Percentiles rank a stretch among this genome's conserved stretches.
These are phyloP conservation scores for Auriscalpium orientale DNA, from an alignment of 768 basidiomycete species.

Conservation along the genomic window DNA sequence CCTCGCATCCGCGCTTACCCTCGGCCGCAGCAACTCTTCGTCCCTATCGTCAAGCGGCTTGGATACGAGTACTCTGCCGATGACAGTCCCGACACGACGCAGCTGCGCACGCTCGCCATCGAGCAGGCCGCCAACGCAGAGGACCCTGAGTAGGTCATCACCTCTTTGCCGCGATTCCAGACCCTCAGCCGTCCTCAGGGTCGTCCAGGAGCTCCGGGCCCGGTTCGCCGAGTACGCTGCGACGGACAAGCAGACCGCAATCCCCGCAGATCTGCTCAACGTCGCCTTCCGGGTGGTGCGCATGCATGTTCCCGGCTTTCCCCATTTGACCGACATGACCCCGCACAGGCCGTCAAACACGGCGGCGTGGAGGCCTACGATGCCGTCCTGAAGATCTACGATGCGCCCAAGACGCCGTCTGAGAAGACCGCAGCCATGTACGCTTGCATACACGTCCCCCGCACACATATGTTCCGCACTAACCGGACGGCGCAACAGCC, in stretches of 20 bases:
- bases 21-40: slow-evolving; percentile 45
- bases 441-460: slow-evolving; percentile 17
- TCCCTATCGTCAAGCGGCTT: slow-evolving; percentile 68
- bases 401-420: slow-evolving; percentile 67
- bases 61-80: slow-evolving; percentile 65
- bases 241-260: slow-evolving; percentile 65
- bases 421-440: slow-evolving; percentile 67
- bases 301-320: slow-evolving; percentile 10
- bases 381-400: slow-evolving; percentile 57
- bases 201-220: slow-evolving; percentile 58
- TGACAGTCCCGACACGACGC: slow-evolving; percentile 62
- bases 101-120: slow-evolving; percentile 72
- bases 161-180: background rate
- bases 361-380: slow-evolving; percentile 74
- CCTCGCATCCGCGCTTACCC: background rate
- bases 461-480: background rate
- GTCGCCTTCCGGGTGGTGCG: slow-evolving; percentile 44
- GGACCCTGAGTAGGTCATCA: slow-evolving; percentile 29
- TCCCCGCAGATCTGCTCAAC: slow-evolving; percentile 73
- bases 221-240: slow-evolving; percentile 68
- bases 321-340: background rate
- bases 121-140: slow-evolving; percentile 41
- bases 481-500: slow-evolving; percentile 29
- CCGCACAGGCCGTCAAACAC: slow-evolving; percentile 54
- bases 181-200: slow-evolving; percentile 34